Conservation (phyloP, 108 stramenopile species). For the Nitzschia inconspicua region DNA sequence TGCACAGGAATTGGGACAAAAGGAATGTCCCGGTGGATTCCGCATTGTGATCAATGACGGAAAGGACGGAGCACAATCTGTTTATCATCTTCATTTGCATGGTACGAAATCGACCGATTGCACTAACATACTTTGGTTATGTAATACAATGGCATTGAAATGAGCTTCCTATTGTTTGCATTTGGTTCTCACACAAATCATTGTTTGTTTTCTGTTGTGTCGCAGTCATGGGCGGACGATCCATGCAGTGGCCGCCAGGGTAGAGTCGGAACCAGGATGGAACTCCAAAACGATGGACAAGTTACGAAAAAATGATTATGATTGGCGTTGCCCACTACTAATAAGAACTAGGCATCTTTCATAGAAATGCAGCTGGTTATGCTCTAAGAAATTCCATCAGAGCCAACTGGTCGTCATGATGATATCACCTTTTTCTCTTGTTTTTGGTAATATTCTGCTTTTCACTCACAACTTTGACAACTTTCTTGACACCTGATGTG, state of each 20-base stretch:
- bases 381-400: no score
- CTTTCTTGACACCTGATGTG: conserved; percentile 79
- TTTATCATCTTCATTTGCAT: conserved; percentile 83
- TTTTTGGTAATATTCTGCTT: no score
- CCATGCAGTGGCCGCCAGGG: conserved; percentile 93
- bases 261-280: no score
- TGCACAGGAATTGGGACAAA: conserved; percentile 81
- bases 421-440: no score
- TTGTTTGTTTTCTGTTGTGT: not conserved
- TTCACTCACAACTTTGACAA: conserved; percentile 42
- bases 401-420: no score
- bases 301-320: no score
- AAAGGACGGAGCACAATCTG: conserved; percentile 86
- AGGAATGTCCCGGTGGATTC: conserved; percentile 87
- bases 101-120: not conserved
- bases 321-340: no score
- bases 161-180: not conserved
- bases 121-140: not conserved
- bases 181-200: not conserved
- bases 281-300: no score
- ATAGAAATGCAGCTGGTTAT: no score
- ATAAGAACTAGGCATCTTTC: no score
- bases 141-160: not conserved
- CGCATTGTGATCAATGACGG: conserved; percentile 96
- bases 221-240: conserved; percentile 90